Percentiles rank a stretch among this genome's conserved stretches.
These are phyloP conservation scores for Plasmodium fragile DNA, from an alignment of 169 alveolate genomes.

Conservation along the genomic window DNA sequence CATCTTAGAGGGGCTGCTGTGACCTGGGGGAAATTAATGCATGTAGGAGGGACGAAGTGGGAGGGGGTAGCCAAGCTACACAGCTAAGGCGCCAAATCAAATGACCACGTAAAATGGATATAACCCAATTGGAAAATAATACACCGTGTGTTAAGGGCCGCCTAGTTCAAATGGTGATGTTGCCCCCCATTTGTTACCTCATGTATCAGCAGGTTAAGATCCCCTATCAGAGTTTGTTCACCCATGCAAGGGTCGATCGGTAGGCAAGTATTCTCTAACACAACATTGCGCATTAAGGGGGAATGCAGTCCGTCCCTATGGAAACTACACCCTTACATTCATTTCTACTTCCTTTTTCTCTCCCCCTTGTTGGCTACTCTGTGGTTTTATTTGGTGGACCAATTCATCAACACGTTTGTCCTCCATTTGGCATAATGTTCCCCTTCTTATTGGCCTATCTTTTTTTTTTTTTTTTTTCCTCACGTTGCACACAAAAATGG, in stretches of 20 bases:
- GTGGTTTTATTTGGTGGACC: neutral
- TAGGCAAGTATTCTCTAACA: neutral
- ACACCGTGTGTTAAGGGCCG: neutral
- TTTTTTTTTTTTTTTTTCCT: slow-evolving; percentile 7
- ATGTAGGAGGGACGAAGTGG: neutral
- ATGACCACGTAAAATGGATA: neutral
- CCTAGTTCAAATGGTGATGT: neutral
- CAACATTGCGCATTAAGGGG: neutral
- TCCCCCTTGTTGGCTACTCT: neutral
- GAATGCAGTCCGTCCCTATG: neutral
- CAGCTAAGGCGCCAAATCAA: neutral
- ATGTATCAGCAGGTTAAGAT: neutral
- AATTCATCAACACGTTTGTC: neutral
- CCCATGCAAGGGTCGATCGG: neutral
- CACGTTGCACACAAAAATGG: neutral
- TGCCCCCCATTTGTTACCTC: neutral
- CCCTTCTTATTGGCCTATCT: neutral
- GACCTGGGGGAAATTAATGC: neutral
- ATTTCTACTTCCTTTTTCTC: neutral
- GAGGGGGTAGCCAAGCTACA: neutral
- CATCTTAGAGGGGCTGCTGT: neutral
- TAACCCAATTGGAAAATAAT: neutral
- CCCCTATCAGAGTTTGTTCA: neutral
- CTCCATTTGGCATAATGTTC: neutral
- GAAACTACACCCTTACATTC: neutral